Evolutionary conservation across 1,284 basidiomycete species (phyloP), one percentile per base, ranked within the genome.

Genomic region (Ceratobasidium sp.): DNA sequence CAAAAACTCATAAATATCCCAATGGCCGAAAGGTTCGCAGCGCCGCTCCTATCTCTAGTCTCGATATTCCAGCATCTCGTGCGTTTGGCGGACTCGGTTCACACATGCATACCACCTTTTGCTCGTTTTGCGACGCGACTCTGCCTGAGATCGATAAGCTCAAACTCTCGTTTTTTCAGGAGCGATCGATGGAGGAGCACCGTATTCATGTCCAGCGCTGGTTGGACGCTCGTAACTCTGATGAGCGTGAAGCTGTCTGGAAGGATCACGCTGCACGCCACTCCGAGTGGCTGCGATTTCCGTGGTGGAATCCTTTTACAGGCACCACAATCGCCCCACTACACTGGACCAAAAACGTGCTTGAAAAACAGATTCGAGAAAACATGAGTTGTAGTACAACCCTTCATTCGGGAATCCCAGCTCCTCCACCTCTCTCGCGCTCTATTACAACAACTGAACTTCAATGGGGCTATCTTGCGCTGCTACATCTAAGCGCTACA

Each of bases 221-320:
- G 57, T 7, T n/a, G n/a, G 17, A 60, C 11, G 57, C 57, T 44
- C 57, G 7, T 22, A 6, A 22, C 56, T 31, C 27, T 15, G 11
- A 5, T 2, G 57, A 60, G 5, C 57, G 27, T 24, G 22, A 45
- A 31, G 29, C 14, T 60, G 29, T 60, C n/a, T 17, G n/a, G n/a
- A 19, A 36, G 5, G 29, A 15, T 41, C 24, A 36, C 14, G 57
- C 33, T 5, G 22, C 85, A 1, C 79, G 80, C 0, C 85, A 82
- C 82, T 82, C 82, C 1, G 79, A 81, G 60, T 78, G 86, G 1
- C 81, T 82, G 73, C 54, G 76, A 7, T 80, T 86, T 1, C 77
- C 78, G 0, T 86, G 86, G 73, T 86, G 82, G 82, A 80, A 86
- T 76, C 84, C 82, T 1, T 78, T 80, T 0, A 57, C 63, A 19